Conservation (phyloP, 2,329 filamentous ascomycete genomes). For the Bipolaris gigantea region DNA sequence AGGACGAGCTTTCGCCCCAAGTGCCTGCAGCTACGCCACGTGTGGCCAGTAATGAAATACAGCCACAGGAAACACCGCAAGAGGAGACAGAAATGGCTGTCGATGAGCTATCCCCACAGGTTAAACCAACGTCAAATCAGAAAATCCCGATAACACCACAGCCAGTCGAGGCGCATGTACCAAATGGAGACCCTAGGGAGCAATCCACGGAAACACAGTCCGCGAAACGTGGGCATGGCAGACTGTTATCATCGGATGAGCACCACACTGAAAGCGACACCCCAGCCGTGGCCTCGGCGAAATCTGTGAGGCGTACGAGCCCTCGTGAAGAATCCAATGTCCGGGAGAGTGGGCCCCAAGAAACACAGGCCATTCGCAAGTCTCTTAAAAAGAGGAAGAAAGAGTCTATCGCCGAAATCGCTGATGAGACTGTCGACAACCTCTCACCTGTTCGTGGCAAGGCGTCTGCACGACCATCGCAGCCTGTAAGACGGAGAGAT, state of each 20-base stretch:
- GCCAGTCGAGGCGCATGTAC: neutral
- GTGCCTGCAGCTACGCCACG: neutral
- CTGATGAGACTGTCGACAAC: slow-evolving; percentile 15
- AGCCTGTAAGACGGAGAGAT: slow-evolving; percentile 1
- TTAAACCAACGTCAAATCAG: slow-evolving; percentile 13
- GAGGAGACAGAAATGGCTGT: slow-evolving; percentile 21
- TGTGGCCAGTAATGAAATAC: slow-evolving; percentile 4
- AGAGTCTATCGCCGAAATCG: slow-evolving; percentile 1
- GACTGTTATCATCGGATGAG: slow-evolving; percentile 5
- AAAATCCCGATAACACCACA: slow-evolving; percentile 4
- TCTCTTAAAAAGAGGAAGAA: slow-evolving; percentile 10
- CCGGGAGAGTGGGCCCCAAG: slow-evolving; percentile 7
- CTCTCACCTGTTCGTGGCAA: slow-evolving; percentile 24
- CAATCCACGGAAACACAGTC: neutral
- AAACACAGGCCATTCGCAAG: slow-evolving; percentile 19
- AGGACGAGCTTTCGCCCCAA: slow-evolving; percentile 35
- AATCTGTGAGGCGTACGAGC: slow-evolving; percentile 15
- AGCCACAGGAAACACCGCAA: slow-evolving; percentile 3
- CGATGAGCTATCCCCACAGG: slow-evolving; percentile 23
- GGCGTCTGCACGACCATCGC: slow-evolving; percentile 2
- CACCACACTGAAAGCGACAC: neutral
- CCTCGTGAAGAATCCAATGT: slow-evolving; percentile 10
- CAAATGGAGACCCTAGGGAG: neutral
- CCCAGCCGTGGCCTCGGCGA: neutral
- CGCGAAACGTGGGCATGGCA: slow-evolving; percentile 12